Evolutionary conservation across 106 monocot genomes (phyloP).

Genomic region (Dactylorhiza incarnata): DNA sequence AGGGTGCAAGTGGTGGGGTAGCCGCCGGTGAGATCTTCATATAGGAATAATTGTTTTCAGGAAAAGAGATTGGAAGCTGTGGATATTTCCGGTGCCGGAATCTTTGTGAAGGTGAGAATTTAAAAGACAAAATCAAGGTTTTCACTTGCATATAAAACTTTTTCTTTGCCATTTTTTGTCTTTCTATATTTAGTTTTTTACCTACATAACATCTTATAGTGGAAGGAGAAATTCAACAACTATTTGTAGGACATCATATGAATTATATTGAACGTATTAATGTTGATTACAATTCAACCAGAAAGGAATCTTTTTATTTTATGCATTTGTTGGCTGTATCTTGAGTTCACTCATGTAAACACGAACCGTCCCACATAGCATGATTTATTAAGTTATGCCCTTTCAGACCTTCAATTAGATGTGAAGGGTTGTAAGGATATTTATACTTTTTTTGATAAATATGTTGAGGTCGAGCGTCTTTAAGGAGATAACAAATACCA

Average conservation of each 20-base stretch:
- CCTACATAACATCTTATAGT: slow-evolving; percentile 67
- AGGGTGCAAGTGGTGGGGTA: no score
- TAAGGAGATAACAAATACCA: slow-evolving; percentile 96
- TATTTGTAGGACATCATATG: slow-evolving; percentile 97
- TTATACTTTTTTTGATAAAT: slow-evolving; percentile 93
- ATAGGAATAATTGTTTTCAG: no score
- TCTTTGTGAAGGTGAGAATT: no score
- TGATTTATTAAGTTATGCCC: slow-evolving; percentile 3
- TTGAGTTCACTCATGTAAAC: not conserved
- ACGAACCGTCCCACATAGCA: not conserved
- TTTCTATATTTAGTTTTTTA: slow-evolving; percentile 3
- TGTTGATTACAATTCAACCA: slow-evolving; percentile 79
- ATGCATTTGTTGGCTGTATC: not conserved
- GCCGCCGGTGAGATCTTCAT: no score
- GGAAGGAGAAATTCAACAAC: slow-evolving; percentile 84
- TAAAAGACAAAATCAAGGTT: no score
- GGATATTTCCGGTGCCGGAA: no score
- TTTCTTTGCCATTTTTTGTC: not conserved
- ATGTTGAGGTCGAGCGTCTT: slow-evolving; percentile 84
- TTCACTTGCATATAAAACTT: not conserved
- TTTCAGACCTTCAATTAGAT: slow-evolving; percentile 64
- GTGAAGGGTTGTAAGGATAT: no score
- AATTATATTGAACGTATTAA: slow-evolving; percentile 92
- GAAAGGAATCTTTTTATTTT: slow-evolving; percentile 95
- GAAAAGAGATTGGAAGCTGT: no score